Percentiles rank a stretch among this genome's conserved stretches.
Evolutionary conservation across 164 flowering plant genomes (phyloP).

Genomic region (grape (Vitis vinifera)): DNA sequence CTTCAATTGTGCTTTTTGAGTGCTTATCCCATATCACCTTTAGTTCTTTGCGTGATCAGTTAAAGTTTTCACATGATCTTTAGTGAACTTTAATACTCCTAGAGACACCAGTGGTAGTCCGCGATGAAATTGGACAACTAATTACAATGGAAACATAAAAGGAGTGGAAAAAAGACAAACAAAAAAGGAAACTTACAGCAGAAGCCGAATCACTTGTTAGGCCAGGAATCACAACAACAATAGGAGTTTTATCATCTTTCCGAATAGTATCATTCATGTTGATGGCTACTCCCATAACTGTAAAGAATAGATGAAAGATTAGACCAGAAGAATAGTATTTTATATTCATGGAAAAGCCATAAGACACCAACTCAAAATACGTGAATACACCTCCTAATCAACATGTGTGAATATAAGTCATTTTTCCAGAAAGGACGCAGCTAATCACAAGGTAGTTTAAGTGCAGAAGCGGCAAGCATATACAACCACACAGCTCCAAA

Average conservation of each 20-base stretch:
- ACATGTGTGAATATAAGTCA: too few relatives aligned
- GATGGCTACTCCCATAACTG: conserved; percentile 15
- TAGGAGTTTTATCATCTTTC: conserved; percentile 24
- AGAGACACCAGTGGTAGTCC: neutral
- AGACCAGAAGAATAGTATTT: neutral
- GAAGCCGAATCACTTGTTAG: conserved; percentile 38
- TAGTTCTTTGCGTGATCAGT: too few relatives aligned
- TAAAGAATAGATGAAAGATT: neutral
- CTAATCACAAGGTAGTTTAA: too few relatives aligned
- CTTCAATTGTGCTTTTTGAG: too few relatives aligned
- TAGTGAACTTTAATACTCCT: too few relatives aligned
- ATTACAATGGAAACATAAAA: neutral
- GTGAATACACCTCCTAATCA: too few relatives aligned
- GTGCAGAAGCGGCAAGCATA: too few relatives aligned
- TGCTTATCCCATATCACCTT: too few relatives aligned
- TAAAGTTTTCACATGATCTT: too few relatives aligned
- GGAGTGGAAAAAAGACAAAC: neutral
- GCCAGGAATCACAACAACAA: conserved; percentile 39
- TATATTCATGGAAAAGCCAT: neutral
- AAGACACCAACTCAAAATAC: neutral
- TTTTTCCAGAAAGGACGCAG: too few relatives aligned
- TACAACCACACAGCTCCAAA: too few relatives aligned
- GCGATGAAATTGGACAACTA: neutral
- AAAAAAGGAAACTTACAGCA: conserved; percentile 22
- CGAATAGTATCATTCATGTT: conserved; percentile 6